phyloP scores from a whole-genome alignment of 345 rosid species.

The Aquilaria malaccensis region DNA sequence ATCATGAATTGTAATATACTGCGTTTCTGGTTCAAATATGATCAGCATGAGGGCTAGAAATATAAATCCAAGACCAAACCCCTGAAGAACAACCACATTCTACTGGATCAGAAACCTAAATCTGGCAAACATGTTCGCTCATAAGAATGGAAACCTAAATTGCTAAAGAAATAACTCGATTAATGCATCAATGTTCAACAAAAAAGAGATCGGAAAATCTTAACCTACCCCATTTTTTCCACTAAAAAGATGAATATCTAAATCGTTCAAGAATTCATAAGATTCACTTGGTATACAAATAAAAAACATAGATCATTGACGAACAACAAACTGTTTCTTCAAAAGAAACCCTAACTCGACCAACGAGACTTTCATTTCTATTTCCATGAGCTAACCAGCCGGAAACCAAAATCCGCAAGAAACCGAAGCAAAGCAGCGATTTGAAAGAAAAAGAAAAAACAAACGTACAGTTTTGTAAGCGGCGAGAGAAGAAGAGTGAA shows the following conservation, averaged over 20 bases:
- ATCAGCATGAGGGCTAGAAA: neutral
- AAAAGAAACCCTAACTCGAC: neutral
- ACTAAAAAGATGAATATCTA: no score
- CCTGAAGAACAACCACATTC: neutral
- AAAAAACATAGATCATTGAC: neutral
- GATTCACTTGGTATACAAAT: neutral
- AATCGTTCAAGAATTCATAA: no score
- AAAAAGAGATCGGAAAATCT: no score
- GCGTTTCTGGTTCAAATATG: neutral
- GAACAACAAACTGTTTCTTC: neutral
- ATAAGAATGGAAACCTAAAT: no score
- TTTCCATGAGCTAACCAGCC: neutral
- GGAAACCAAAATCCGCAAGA: neutral
- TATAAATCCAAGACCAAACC: neutral
- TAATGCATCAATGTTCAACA: no score
- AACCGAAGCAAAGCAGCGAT: conserved; percentile 3
- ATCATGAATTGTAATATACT: neutral
- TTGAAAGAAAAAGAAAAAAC: neutral
- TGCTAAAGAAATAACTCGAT: no score
- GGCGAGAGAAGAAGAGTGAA: conserved; percentile 36
- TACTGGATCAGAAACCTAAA: no score
- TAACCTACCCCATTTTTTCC: no score
- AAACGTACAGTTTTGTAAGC: conserved; percentile 41
- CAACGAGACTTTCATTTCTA: conserved; percentile 2
- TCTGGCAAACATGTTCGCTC: no score